Evolutionary conservation across 2,329 filamentous ascomycete genomes (phyloP), one percentile per base, ranked within the genome.

Genomic region (Aspergillus amoenus): DNA sequence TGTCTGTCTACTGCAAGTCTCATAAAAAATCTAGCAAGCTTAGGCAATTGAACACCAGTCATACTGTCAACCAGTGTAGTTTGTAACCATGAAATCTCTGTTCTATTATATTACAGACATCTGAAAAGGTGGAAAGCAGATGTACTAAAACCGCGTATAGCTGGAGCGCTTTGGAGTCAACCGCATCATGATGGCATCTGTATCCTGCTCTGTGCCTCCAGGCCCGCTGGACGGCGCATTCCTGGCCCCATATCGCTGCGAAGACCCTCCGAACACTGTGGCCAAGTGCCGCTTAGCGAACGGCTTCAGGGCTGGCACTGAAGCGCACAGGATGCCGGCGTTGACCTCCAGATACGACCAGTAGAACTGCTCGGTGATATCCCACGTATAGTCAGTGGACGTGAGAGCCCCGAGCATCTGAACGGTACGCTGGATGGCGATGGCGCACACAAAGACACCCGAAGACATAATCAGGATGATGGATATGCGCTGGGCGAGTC

Each of bases 301-400:
- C 8, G 44, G 44, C 44, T 47, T 47, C 27, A 47, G n/a, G 2
- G 44, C 44, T n/a, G 44, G 44, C 44, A 47, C 44, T 2, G 22
- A 32, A 2, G 44, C 44, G 17, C 44, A 47, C 44, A 47, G 44
- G 9, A 47, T 47, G 5, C 44, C 44, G 7, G 44, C 44, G 27
- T 47, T 47, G 27, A 47, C 27, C 30, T 47, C 44, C 8, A 47
- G 13, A 13, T 47, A 47, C n/a, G 44, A 47, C 44, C 44, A 47
- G 27, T 47, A 47, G 44, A 47, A 47, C 44, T 47, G 44, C 44
- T 47, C 44, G 2, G 44, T 47, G 44, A 47, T 47, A 15, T 47
- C 44, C 44, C 44, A 47, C 8, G 44, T 47, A 13, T 47, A 47
- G 11, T 47, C 44, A 4, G 27, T 5, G 22, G 44, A 34, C 13